phyloP scores from a whole-genome alignment of 345 rosid species.

The Rubroshorea leprosula region DNA sequence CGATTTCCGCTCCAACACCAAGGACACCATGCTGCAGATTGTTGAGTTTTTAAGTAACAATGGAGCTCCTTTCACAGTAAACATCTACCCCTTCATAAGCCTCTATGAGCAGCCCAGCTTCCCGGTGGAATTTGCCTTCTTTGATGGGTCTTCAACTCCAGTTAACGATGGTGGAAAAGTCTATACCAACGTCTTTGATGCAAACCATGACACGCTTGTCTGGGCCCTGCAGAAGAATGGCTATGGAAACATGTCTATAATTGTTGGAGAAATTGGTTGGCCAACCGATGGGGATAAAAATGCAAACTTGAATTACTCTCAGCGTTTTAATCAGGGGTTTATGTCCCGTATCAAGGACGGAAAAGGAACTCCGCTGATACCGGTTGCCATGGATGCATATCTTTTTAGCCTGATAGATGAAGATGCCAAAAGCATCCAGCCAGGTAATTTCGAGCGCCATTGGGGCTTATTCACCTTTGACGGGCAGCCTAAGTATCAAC shows the following conservation, averaged over 20 bases:
- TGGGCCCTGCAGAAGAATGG: conserved; percentile 65
- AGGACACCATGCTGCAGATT: conserved; percentile 43
- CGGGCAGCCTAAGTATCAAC: conserved; percentile 47
- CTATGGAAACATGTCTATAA: conserved; percentile 39
- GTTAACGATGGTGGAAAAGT: conserved; percentile 44
- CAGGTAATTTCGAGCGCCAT: conserved; percentile 64
- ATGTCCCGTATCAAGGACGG: conserved; percentile 38
- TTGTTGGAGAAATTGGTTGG: conserved; percentile 73
- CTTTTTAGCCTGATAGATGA: conserved; percentile 57
- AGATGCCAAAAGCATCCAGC: conserved; percentile 57
- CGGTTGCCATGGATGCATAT: conserved; percentile 46
- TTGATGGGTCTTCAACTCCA: conserved; percentile 39
- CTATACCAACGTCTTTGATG: conserved; percentile 58
- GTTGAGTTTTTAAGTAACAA: conserved; percentile 50
- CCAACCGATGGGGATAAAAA: conserved; percentile 61
- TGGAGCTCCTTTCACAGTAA: conserved; percentile 47
- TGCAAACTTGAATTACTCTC: conserved; percentile 43
- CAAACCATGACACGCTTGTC: conserved; percentile 55
- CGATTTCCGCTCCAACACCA: conserved; percentile 50
- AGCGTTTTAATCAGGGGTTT: conserved; percentile 58
- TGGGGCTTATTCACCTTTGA: conserved; percentile 59
- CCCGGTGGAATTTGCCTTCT: conserved; percentile 64
- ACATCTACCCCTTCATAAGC: conserved; percentile 70
- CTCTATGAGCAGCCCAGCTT: conserved; percentile 50
- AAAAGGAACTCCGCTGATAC: conserved; percentile 61